Base-by-base conservation (phyloP, 1,139 yeast genomes). In the Kodamaea derodonti region DNA sequence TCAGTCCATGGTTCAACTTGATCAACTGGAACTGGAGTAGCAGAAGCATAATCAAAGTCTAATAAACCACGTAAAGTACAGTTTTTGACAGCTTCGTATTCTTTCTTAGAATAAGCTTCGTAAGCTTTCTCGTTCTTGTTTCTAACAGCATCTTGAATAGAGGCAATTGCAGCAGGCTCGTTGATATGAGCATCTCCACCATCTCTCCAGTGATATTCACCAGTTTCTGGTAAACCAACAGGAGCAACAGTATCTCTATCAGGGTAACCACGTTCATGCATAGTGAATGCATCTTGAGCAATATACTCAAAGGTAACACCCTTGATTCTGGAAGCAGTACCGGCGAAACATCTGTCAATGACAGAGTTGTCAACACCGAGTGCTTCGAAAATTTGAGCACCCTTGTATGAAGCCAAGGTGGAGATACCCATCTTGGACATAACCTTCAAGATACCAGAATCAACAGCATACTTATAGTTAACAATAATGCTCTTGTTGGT, bases 1-100 rank as follows among this genome's bases (percentile, higher is more conserved):
- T 90, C 98, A 28, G 97, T 92, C 98, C 98, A 92, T 32, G 98
- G 98, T 68, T 92, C 98, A 47, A 92, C 98, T 66, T 92, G 97
- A 54, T 92, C 98, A 45, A 92, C 67, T 37, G 97, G 97, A 39
- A 92, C 94, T 5, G 92, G 73, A 4, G 70, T 72, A 1, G 87
- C 72, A 43, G 60, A 61, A 26, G 78, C 86, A 54, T 65, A 85
- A 60, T 92, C 96, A 55, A 92, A 84, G 62, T 92, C 97, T 39
- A 92, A 73, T 52, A 92, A 66, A 30, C 98, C 98, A 63, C 98
- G 82, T 48, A 92, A 72, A 14, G 97, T 88, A 75, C 97, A 88
- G 58, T 84, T 80, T 64, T 80, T 84, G 54, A 90, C 85, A 20
- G 96, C 95, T 48, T 88, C 97, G 58, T 82, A 78, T 62, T 92